Base-by-base conservation (phyloP, 1,284 basidiomycete species). In the Marasmius fiardii region DNA sequence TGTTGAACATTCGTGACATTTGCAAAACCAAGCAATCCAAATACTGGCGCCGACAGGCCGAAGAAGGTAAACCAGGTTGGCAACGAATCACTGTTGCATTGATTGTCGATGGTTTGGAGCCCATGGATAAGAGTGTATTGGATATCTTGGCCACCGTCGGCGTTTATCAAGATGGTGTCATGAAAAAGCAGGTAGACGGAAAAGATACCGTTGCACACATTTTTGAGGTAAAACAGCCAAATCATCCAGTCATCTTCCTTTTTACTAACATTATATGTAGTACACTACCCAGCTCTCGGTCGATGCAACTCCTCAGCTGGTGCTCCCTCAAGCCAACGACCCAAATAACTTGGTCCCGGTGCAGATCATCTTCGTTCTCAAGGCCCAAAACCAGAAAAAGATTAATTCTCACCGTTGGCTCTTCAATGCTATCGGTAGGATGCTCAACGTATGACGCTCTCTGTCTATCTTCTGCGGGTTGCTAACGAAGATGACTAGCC, bases 1-100 rank as follows among this genome's bases (percentile, higher is more conserved):
- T 98, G 95, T 74, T 95, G 63, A 99, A 99, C 73, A 96, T 99
- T 61, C 91, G 95, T 63, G 95, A 98, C 66, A 98, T 98, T 62
- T 97, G 94, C 83, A 95, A 93, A 75, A 95, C 93, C 49, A 96
- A 95, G 70, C 86, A 89, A 65, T 95, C 93, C 59, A 96, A 96
- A 70, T 98, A 93, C 76, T 98, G 88, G 95, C 81, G 89, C 47
- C 79, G 83, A 52, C 81, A 80, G 55, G 85, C 91, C 0, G 94
- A 98, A 72, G 92, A 94, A 65, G 95, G 93, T 52, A 77, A 82
- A 53, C 91, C 93, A 26, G 90, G 81, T 16, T 98, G 96, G 96
- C 93, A 98, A 71, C 87, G 85, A 63, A 97, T 99, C 64, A 87
- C 86, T 5, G 95, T 98, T 14, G 92, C 93, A 21, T 80, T 92